Evolutionary conservation across 2,329 filamentous ascomycete species (phyloP), one percentile per base, ranked within the genome.

Genomic region (Diaporthe citri): DNA sequence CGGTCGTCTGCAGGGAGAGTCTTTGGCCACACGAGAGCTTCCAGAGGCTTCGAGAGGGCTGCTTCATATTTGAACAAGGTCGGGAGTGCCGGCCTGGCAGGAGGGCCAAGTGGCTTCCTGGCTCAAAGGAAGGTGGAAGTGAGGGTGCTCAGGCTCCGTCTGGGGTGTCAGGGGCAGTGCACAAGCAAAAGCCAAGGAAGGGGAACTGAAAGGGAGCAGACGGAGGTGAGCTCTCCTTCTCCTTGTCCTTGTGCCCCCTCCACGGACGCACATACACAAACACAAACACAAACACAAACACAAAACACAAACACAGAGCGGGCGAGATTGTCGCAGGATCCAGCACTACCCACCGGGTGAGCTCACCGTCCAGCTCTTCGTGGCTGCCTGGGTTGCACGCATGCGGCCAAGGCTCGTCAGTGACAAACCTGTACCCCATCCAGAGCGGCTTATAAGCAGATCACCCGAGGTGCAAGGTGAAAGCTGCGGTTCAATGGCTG

Each of bases 371-470:
- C 39, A 46, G 56, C 31, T 31, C 25, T 55, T 12, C 22, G 34
- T 39, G 36, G 36, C 17, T 57, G 55, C 55, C 56, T 13, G 15
- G 39, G 62, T 48, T 36, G 43, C 31, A 39, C 12, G 43, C 62
- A 67, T 67, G 62, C 46, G 62, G 62, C 62, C 62, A 67, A 67
- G 62, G 62, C 62, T 67, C 43, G 62, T 52, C 43, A 25, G 28
- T 51, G 43, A 51, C 62, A 66, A 66, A 66, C 62, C 25, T 51
- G 25, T 66, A 46, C 41, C 43, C 60, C 60, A 66, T 34, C 17
- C 60, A 48, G 62, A 34, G 59, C 41, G 59, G 59, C 59, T 64
- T 46, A 7, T 41, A 31, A 39, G 56, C 56, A 60, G 22, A 60
- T 60, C 57, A 20, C 57, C 20, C 36, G 34, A 41, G 57, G 34